phyloP scores from a whole-genome alignment of 2,329 filamentous ascomycete genomes.

The Aspergillus neoniger region DNA sequence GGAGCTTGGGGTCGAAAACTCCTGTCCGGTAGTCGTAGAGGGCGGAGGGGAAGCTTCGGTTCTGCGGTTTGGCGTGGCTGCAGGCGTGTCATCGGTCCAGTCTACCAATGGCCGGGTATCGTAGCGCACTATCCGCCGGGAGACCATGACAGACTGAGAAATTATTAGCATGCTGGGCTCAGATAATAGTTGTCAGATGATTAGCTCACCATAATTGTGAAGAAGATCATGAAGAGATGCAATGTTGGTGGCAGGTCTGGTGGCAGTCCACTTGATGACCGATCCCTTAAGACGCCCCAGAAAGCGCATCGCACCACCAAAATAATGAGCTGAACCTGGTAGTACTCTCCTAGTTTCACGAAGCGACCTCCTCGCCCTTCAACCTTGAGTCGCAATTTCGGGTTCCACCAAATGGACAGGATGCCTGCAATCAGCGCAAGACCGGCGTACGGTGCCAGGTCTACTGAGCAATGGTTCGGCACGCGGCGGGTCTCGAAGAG shows the following conservation, averaged over 20 bases:
- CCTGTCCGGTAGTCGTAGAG: constrained; percentile 19
- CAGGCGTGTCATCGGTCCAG: constrained; percentile 43
- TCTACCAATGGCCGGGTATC: constrained; percentile 45
- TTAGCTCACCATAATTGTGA: constrained; percentile 42
- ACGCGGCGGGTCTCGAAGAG: constrained; percentile 23
- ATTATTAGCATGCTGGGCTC: constrained; percentile 21
- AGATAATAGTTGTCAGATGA: background rate
- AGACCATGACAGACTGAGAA: constrained; percentile 39
- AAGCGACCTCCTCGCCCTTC: constrained; percentile 45
- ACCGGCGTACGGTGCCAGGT: constrained; percentile 38
- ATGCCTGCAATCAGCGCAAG: constrained; percentile 45
- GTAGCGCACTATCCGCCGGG: constrained; percentile 41
- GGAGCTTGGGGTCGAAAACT: constrained; percentile 19
- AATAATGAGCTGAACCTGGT: constrained; percentile 49
- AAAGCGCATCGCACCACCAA: constrained; percentile 47
- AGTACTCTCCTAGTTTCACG: constrained; percentile 48
- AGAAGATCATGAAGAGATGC: constrained; percentile 43
- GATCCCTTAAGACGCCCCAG: constrained; percentile 47
- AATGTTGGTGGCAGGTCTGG: constrained; percentile 34
- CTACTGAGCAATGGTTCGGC: constrained; percentile 30
- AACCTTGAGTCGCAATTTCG: constrained; percentile 47
- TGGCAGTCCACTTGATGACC: constrained; percentile 36
- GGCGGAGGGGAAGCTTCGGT: constrained; percentile 20
- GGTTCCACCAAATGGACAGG: constrained; percentile 54
- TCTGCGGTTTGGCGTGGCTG: constrained; percentile 28